Evolutionary conservation across 768 basidiomycete genomes (phyloP), one percentile per base, ranked within the genome.

Genomic region (Coprinellus aureogranulatus): DNA sequence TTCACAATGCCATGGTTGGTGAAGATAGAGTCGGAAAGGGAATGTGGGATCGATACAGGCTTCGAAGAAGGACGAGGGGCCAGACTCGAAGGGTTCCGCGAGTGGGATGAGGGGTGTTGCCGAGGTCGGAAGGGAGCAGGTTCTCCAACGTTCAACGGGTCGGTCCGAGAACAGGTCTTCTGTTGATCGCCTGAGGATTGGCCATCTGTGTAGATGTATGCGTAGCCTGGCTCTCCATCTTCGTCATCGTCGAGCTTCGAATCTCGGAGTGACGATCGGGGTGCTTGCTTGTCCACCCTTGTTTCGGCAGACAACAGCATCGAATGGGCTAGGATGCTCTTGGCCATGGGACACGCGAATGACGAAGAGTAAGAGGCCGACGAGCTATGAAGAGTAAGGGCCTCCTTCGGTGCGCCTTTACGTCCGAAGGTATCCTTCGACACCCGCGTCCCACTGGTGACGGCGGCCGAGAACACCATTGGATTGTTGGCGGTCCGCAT

Each of bases 161-260:
- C 57, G 10, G 49, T 48, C 6, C 18, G 37, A 39, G 39, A 4
- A 8, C 5, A 4, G 25, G n/a, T 20, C 12, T 20, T 31, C 49
- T 57, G 49, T 27, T 57, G 20, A 25, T 2, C 34, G 22, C 26
- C 34, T 5, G 40, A 20, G 18, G 46, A 8, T 26, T 20, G 28
- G 6, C 42, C 30, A 27, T 50, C 25, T 5, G 57, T 51, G 20
- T 53, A 58, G 50, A 58, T 58, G 44, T 58, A 58, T n/a, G 52
- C 57, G 41, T 53, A 58, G 14, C 57, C 57, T 11, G 50, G 57
- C 45, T 58, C 57, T 9, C 31, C 30, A 12, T 53, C 57, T 8
- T 58, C 45, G 26, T 47, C 57, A 26, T 53, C 44, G n/a, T 53
- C 57, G 26, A 58, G 52, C 51, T 48, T 58, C 18, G 52, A 58